Percentiles rank a stretch among this genome's conserved stretches.
Evolutionary conservation across 768 basidiomycete species (phyloP).

Genomic region (Amanita polypyramis): DNA sequence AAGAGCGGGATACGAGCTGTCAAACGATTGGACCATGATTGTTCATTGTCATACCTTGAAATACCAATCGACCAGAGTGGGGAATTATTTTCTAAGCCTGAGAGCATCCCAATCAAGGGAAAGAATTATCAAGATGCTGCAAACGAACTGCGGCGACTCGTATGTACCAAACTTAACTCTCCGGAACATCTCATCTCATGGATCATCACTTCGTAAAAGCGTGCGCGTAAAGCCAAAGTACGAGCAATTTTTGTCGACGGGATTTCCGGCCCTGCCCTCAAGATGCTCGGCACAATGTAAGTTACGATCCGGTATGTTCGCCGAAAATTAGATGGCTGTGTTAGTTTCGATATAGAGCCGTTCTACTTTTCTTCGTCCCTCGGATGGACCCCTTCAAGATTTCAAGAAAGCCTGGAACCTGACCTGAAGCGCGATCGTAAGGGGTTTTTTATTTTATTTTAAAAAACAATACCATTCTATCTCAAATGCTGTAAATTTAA

Average conservation of each 20-base stretch:
- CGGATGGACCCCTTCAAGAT: slow-evolving; percentile 61
- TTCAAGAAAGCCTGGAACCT: slow-evolving; percentile 33
- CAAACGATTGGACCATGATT: slow-evolving; percentile 17
- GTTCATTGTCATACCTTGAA: slow-evolving; percentile 29
- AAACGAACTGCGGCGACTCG: slow-evolving; percentile 18
- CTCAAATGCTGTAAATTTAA: not conserved
- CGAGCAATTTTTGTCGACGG: slow-evolving; percentile 43
- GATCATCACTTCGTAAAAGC: slow-evolving; percentile 1
- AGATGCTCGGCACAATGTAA: slow-evolving; percentile 52
- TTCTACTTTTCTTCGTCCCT: slow-evolving; percentile 59
- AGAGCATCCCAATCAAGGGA: slow-evolving; percentile 9
- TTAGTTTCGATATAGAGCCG: slow-evolving; percentile 48
- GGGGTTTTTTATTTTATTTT: slow-evolving; percentile 10
- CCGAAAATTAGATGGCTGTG: too few relatives aligned
- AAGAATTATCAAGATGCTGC: slow-evolving; percentile 23
- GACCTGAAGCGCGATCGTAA: slow-evolving; percentile 38
- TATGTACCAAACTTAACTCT: slow-evolving; percentile 21
- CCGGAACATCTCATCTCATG: not conserved
- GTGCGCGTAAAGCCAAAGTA: slow-evolving; percentile 27
- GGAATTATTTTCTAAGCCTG: slow-evolving; percentile 23
- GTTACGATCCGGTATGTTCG: slow-evolving; percentile 1
- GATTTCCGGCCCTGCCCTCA: slow-evolving; percentile 39
- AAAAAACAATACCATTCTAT: not conserved
- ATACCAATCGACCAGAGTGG: slow-evolving; percentile 19
- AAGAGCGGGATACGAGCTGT: slow-evolving; percentile 29